phyloP scores from a whole-genome alignment of 2,329 filamentous ascomycete species.

The Xylaria hypoxylon region DNA sequence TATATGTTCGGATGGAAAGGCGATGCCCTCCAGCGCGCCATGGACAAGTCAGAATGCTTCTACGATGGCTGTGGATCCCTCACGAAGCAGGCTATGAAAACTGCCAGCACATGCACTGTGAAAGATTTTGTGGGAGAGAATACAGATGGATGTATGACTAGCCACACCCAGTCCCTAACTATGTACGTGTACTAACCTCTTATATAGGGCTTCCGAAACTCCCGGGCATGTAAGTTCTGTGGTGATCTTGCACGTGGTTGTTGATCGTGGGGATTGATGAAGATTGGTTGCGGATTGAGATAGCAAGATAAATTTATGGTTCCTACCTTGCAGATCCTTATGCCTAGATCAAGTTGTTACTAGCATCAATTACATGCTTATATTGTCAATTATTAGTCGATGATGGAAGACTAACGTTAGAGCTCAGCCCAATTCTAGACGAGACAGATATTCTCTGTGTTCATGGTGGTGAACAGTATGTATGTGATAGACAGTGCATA shows the following conservation, averaged over 20 bases:
- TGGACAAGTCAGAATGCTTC: conserved; percentile 54
- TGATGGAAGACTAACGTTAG: too few species aligned
- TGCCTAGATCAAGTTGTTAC: conserved; percentile 7
- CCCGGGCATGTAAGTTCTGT: conserved; percentile 31
- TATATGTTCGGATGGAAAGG: conserved; percentile 54
- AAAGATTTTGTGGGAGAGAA: conserved; percentile 44
- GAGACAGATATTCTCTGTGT: background rate
- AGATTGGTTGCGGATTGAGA: conserved; percentile 3
- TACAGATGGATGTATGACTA: conserved; percentile 47
- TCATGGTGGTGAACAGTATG: background rate
- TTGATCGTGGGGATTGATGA: background rate
- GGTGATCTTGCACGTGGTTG: background rate
- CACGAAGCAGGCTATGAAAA: conserved; percentile 45
- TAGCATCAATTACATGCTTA: conserved; percentile 8
- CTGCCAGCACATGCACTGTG: conserved; percentile 45
- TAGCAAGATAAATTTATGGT: background rate
- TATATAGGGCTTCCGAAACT: conserved; percentile 36
- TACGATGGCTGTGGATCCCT: conserved; percentile 49
- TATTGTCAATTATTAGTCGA: background rate
- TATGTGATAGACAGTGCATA: too few species aligned
- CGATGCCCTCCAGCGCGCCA: conserved; percentile 49
- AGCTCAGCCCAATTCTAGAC: too few species aligned
- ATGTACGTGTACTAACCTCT: conserved; percentile 24
- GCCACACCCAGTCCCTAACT: background rate
- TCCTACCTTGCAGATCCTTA: conserved; percentile 1